Conservation (phyloP, 208 protist species). For the Porcisia hertigi region DNA sequence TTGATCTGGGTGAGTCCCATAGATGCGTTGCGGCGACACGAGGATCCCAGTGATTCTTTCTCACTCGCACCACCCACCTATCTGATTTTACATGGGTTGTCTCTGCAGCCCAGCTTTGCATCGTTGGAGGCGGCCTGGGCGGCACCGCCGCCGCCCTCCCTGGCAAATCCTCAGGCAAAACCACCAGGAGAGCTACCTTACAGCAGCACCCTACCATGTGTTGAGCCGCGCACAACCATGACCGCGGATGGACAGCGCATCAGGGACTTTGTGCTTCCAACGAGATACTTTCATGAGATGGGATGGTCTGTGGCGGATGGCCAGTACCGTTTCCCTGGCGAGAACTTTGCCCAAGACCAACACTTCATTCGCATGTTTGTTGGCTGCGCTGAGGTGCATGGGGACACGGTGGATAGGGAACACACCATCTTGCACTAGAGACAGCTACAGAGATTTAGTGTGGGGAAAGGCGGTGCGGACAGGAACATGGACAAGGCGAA, state of each 20-base stretch:
- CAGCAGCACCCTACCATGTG: conserved; percentile 25
- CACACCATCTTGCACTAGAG: not conserved
- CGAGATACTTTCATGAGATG: conserved; percentile 28
- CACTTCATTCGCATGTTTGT: conserved; percentile 25
- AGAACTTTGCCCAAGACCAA: conserved; percentile 4
- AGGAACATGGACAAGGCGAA: not conserved
- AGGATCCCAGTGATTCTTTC: conserved; percentile 33
- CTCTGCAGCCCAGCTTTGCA: conserved; percentile 27
- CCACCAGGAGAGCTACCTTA: conserved; percentile 19
- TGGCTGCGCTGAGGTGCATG: not conserved
- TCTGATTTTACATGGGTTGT: conserved; percentile 44
- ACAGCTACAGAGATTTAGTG: not conserved
- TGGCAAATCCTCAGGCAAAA: not conserved
- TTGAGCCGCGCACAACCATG: conserved; percentile 18
- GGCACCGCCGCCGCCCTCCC: not conserved
- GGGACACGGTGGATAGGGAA: not conserved
- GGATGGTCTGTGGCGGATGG: conserved; percentile 26
- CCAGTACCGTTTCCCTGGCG: conserved; percentile 19
- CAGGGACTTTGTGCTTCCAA: conserved; percentile 17
- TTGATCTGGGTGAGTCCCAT: conserved; percentile 55
- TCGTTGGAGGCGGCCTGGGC: conserved; percentile 31
- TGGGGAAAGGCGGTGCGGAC: not conserved
- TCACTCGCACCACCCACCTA: conserved; percentile 52
- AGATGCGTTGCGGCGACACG: conserved; percentile 47
- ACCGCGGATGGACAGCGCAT: conserved; percentile 14